Percentiles rank a stretch among this genome's conserved stretches.
Conservation (phyloP, 2,329 filamentous ascomycete species). For the Verticillium klebahnii region DNA sequence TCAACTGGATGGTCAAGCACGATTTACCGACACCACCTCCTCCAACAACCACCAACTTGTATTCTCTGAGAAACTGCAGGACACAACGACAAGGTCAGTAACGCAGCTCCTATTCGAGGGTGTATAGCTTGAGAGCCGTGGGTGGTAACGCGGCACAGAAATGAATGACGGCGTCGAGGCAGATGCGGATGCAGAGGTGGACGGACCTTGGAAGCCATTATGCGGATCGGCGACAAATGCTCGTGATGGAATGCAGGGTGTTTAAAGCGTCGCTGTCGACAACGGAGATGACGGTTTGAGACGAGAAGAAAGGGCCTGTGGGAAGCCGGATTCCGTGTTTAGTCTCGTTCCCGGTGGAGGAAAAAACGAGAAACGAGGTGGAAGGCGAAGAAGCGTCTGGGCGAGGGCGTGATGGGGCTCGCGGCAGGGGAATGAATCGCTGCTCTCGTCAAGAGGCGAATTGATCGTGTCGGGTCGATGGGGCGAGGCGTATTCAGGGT, state of each 20-base stretch:
- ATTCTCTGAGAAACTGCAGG: conserved; percentile 76
- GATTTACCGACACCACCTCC: conserved; percentile 99
- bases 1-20: conserved; percentile 95
- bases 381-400: background rate
- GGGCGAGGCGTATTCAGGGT: background rate
- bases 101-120: background rate
- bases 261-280: background rate
- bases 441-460: background rate
- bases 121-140: background rate
- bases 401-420: background rate
- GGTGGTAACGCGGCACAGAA: background rate
- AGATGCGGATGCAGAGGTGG: conserved; percentile 3
- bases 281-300: background rate
- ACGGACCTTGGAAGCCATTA: conserved; percentile 37
- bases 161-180: background rate
- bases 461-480: background rate
- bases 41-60: conserved; percentile 95
- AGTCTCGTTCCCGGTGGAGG: background rate
- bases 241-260: background rate
- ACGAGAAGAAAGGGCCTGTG: background rate
- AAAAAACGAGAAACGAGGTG: background rate
- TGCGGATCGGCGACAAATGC: conserved; percentile 9
- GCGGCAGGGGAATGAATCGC: background rate
- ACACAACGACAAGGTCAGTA: background rate
- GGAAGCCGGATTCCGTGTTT: background rate